Evolutionary conservation across 345 rosid species (phyloP), one percentile per base, ranked within the genome.

Genomic region (Zanthoxylum bungeanum): DNA sequence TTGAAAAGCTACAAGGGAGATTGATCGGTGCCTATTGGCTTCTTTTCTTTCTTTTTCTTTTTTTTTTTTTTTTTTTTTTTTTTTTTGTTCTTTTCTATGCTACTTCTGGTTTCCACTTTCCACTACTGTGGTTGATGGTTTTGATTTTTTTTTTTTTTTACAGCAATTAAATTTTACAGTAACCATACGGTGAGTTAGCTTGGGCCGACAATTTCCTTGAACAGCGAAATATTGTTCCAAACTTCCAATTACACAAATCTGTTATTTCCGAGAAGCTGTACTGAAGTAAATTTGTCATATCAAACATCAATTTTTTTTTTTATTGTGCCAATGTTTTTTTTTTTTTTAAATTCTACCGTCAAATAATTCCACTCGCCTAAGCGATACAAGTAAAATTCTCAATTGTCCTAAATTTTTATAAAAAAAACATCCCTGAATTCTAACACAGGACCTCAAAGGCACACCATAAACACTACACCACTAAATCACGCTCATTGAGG

Each of bases 1-100:
- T 62, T 60, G 36, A 70, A 79, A 82, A 78, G 82, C 71, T 30
- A 30, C 50, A 28, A 28, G 44, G 28, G 60, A 71, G 74, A 71
- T 68, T 73, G 64, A 74, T 71, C 37, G 31, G 56, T 64, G 75
- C 34, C 63, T 19, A 39, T 56, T 70, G 68, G 61, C 9, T 33
- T 10, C 81, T 42, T 58, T 9, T 17, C 16, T 57, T 16, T 30
- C 0, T 71, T 73, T 21, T 47, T n/a, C n/a, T n/a, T n/a, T n/a
- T n/a, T n/a, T n/a, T n/a, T n/a, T n/a, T n/a, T n/a, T n/a, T n/a
- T n/a, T n/a, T n/a, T n/a, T n/a, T n/a, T n/a, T n/a, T n/a, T n/a
- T n/a, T n/a, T n/a, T n/a, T n/a, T n/a, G n/a, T n/a, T n/a, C n/a
- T n/a, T n/a, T n/a, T 58, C 47, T 66, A 19, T 17, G 28, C 39